Percentiles rank a stretch among this genome's conserved stretches.
Conservation (phyloP, 306 rosid species). For the Dryas octopetala region DNA sequence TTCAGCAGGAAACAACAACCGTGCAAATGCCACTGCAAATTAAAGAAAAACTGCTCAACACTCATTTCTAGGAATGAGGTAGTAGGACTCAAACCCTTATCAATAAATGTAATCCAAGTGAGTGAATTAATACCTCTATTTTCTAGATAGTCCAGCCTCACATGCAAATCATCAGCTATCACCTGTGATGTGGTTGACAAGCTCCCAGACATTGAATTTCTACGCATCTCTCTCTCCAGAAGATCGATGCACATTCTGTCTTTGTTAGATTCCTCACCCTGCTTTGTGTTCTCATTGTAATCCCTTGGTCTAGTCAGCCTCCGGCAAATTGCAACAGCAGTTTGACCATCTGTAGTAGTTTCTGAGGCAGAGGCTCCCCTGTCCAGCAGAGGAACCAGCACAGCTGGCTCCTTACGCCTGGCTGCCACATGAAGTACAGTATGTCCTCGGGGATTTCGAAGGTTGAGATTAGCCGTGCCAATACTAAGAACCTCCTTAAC, state of each 20-base stretch:
- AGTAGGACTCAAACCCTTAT: neutral
- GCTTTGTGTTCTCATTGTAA: conserved; percentile 43
- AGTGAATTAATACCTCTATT: conserved; percentile 56
- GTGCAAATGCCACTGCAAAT: conserved; percentile 79
- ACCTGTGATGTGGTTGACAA: conserved; percentile 42
- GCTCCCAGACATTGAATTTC: conserved; percentile 49
- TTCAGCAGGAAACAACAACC: conserved; percentile 72
- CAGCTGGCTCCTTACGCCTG: conserved; percentile 74
- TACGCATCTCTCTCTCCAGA: conserved; percentile 79
- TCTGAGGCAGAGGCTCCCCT: conserved; percentile 66
- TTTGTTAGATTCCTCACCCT: conserved; percentile 69
- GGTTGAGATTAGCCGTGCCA: conserved; percentile 51
- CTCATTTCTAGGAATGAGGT: conserved; percentile 6
- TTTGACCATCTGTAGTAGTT: conserved; percentile 68
- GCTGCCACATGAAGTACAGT: conserved; percentile 88
- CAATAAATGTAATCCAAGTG: neutral
- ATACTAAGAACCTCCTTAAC: conserved; percentile 69
- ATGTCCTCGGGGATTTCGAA: conserved; percentile 51
- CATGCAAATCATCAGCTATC: conserved; percentile 56
- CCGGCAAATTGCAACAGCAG: conserved; percentile 79
- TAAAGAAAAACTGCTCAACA: neutral
- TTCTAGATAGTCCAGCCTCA: conserved; percentile 69
- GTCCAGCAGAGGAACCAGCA: conserved; percentile 63
- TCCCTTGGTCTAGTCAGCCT: conserved; percentile 83
- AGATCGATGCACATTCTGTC: conserved; percentile 83